Evolutionary conservation across 805 yeast genomes (phyloP), one percentile per base, ranked within the genome.

Genomic region (Nakazawaea populi): DNA sequence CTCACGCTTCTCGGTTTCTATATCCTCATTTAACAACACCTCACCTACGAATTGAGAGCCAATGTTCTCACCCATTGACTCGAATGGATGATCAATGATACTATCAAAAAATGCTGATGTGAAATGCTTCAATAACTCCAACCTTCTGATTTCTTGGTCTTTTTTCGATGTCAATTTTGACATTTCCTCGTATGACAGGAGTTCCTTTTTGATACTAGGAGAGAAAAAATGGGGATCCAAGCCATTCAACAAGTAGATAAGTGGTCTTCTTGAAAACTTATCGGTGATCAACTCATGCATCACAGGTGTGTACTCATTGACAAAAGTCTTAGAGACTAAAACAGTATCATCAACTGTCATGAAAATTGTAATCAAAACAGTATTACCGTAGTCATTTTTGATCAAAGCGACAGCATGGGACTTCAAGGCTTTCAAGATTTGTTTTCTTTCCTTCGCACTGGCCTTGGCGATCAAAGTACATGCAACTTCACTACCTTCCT

Each of bases 261-360:
- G 82, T 42, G 97, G 97, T 68, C 96, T 82, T 72, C 99, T 80
- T 35, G 91, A 89, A 60, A 76, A 87, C 65, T 90, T 89, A 57
- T 86, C 85, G 48, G 73, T 70, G 30, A 87, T 71, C 28, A 89
- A 69, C 36, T 78, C 80, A 30, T 75, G 73, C 60, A 86, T 70
- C 12, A 65, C 60, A 34, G 75, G 80, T 31, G 77, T 72, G 52
- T 78, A 72, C 55, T 84, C 92, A 42, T 74, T 70, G 32, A 74
- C 68, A 62, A 92, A 87, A 0, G 95, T 77, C 67, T 89, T 90
- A 65, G 75, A 75, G 42, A 89, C 77, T 60, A 89, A 74, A 49
- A 87, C 94, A 2, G 98, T 91, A 74, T 92, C 99, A 73, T 92
- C 99, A 52, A 91, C 94, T 30, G 92, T 83, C 79, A 86, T 76